Conservation (phyloP, 2,329 filamentous ascomycete genomes). For the Aspergillus ibericus region DNA sequence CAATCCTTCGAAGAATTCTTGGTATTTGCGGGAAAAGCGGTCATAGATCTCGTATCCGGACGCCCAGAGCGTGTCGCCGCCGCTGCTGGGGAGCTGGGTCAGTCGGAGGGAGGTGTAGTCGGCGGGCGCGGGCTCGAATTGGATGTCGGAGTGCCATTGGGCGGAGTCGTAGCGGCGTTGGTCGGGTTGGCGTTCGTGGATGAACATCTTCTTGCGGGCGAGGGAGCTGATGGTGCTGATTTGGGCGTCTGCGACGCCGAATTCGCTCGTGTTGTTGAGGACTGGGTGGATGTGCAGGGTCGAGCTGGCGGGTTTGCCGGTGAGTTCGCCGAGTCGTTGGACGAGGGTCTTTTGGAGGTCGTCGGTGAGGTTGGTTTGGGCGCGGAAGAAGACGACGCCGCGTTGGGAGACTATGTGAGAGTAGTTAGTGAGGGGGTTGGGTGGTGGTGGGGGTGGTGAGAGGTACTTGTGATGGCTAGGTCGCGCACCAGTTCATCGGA, state of each 20-base stretch:
- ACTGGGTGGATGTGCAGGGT: constrained; percentile 62
- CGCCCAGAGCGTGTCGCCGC: constrained; percentile 66
- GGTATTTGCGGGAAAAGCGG: constrained; percentile 40
- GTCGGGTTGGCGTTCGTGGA: not conserved
- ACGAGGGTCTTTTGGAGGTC: constrained; percentile 66
- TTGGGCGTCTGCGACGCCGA: constrained; percentile 58
- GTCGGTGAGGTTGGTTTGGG: constrained; percentile 60
- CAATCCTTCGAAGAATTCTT: constrained; percentile 41
- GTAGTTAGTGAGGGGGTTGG: not conserved
- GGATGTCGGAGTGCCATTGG: constrained; percentile 60
- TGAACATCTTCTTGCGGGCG: constrained; percentile 51
- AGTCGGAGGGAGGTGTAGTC: constrained; percentile 64
- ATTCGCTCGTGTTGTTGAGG: constrained; percentile 55
- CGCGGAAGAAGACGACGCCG: constrained; percentile 69
- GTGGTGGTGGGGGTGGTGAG: not conserved
- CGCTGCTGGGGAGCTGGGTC: constrained; percentile 56
- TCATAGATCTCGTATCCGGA: constrained; percentile 59
- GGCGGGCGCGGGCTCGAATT: constrained; percentile 63
- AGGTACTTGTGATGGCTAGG: constrained; percentile 64
- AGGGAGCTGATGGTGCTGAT: constrained; percentile 65
- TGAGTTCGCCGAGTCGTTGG: constrained; percentile 59
- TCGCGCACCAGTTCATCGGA: constrained; percentile 65
- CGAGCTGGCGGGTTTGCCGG: constrained; percentile 59
- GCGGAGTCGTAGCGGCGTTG: not conserved
- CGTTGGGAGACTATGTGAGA: constrained; percentile 59